Evolutionary conservation across 78 protist species (phyloP), one percentile per base, ranked within the genome.

Genomic region (Reticulomyxa filosa): DNA sequence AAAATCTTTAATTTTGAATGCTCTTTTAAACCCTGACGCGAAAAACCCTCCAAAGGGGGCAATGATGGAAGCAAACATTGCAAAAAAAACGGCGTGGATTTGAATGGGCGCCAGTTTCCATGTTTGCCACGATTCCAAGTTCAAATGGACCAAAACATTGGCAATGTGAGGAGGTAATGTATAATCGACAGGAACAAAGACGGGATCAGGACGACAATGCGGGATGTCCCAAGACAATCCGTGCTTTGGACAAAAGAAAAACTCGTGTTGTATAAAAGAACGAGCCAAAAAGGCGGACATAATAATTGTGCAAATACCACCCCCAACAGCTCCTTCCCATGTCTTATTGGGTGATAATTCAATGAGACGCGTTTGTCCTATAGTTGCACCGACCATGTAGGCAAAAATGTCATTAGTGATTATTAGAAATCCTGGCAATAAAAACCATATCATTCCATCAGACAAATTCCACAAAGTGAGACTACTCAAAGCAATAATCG

Each of bases 21-120:
- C 59, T 10, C 59, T 8, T 33, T 55, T 55, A 8, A 55, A 10
- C 30, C 39, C 59, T 32, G 59, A 55, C 10, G 59, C 59, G 30
- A 55, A 55, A 10, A 55, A 55, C 11, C 59, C 59, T 20, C 59
- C 59, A 10, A 55, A 55, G 10, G 59, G 59, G 30, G 59, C 59
- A 8, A 55, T 33, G 11, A 55, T 29, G 59, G 39, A 32, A 33
- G 59, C 59, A 55, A 55, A 55, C 59, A 55, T 55, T 55, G 39
- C 59, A 22, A 55, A 10, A 29, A 55, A 33, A 32, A 55, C 59
- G 59, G 39, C 30, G 11, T 55, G 59, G 39, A 55, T 55, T 33
- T 55, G 59, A 8, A 55, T 33, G 10, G 59, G 59, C 26, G 30
- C 39, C 59, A 55, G 50, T 42, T 55, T 29, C 59, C 30, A 10